Evolutionary conservation across 768 basidiomycete species (phyloP).

Genomic region (Neoboletus magnificus): DNA sequence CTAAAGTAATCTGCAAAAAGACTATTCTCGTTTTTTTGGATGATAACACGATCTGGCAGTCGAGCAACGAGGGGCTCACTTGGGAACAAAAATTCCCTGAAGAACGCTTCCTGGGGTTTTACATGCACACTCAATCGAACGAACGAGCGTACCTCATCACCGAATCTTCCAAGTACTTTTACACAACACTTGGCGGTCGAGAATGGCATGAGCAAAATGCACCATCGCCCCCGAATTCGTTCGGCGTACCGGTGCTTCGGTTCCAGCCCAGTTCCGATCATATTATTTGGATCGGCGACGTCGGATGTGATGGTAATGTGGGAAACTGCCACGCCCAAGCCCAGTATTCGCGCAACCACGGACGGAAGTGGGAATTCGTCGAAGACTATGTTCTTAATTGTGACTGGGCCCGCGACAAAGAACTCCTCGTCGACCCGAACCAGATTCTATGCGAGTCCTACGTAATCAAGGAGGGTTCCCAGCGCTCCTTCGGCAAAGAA

Average conservation of each 20-base stretch:
- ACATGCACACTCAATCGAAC: constrained; percentile 74
- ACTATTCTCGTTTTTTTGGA: constrained; percentile 79
- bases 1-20: constrained; percentile 31
- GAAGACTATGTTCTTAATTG: constrained; percentile 90
- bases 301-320: constrained; percentile 51
- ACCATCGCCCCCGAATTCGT: constrained; percentile 74
- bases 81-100: constrained; percentile 69
- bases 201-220: constrained; percentile 59
- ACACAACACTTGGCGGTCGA: constrained; percentile 80
- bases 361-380: constrained; percentile 68
- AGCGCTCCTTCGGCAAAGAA: constrained; percentile 48
- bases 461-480: constrained; percentile 74
- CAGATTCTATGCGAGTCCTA: constrained; percentile 95
- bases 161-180: constrained; percentile 54
- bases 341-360: constrained; percentile 73
- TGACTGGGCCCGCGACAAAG: constrained; percentile 82
- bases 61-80: constrained; percentile 89
- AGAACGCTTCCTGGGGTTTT: constrained; percentile 75
- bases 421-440: constrained; percentile 74
- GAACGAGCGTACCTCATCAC: constrained; percentile 94
- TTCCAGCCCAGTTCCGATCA: constrained; percentile 87
- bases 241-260: constrained; percentile 70
- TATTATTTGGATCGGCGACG: constrained; percentile 86
- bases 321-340: constrained; percentile 72
- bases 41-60: constrained; percentile 88